Conservation (phyloP, 805 yeast genomes). For the Starmera quercuum region DNA sequence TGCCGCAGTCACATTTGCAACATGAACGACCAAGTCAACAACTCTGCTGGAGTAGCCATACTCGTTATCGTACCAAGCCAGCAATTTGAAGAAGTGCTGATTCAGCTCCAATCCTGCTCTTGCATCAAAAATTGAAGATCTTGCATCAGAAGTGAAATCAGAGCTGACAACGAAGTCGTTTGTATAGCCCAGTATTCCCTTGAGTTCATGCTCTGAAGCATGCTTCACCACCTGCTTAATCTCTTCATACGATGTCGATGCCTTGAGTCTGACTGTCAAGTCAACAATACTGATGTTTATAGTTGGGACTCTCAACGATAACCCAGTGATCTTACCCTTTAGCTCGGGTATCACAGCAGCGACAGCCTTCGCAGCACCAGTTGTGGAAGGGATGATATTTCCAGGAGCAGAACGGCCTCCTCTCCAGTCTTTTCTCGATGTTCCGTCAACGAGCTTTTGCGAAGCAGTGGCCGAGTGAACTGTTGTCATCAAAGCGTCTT, state of each 20-base stretch:
- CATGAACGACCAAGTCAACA: slow-evolving; percentile 61
- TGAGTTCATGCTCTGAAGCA: slow-evolving; percentile 51
- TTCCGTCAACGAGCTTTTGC: slow-evolving; percentile 71
- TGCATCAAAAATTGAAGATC: slow-evolving; percentile 63
- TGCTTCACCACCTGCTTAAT: slow-evolving; percentile 51
- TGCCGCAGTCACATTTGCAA: too few species aligned
- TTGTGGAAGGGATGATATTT: slow-evolving; percentile 68
- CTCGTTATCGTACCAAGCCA: slow-evolving; percentile 72
- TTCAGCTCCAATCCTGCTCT: slow-evolving; percentile 65
- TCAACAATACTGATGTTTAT: slow-evolving; percentile 68
- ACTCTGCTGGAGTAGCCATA: slow-evolving; percentile 74
- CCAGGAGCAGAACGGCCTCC: slow-evolving; percentile 75
- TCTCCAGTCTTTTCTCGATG: slow-evolving; percentile 76
- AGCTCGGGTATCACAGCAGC: slow-evolving; percentile 68
- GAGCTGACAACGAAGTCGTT: slow-evolving; percentile 66
- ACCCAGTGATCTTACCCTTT: slow-evolving; percentile 68
- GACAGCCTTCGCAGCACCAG: slow-evolving; percentile 75
- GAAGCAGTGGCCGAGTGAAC: slow-evolving; percentile 68
- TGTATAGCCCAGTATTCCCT: slow-evolving; percentile 63
- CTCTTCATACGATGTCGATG: slow-evolving; percentile 54
- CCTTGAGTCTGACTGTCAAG: slow-evolving; percentile 56
- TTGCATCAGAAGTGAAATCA: slow-evolving; percentile 55
- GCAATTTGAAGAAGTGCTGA: slow-evolving; percentile 63
- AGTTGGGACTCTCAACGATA: slow-evolving; percentile 70
- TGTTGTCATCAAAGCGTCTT: slow-evolving; percentile 72